A percentile compares a stretch with the other conserved stretches of the same genome.
These are phyloP conservation scores for Linnemannia elongata DNA, from an alignment of 192 early-diverging fungal genomes.

Conservation along the genomic window DNA sequence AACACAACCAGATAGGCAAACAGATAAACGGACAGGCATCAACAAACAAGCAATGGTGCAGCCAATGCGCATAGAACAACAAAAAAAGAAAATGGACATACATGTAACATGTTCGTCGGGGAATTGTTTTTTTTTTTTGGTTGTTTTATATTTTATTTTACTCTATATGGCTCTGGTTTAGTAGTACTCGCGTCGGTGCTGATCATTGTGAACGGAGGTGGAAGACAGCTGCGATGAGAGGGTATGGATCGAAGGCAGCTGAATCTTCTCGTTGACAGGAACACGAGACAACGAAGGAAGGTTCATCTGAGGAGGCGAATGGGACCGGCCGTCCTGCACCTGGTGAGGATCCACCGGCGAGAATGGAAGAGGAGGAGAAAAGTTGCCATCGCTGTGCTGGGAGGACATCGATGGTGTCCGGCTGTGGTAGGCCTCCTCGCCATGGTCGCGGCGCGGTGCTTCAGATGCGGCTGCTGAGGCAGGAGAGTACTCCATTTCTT, in stretches of 20 bases:
- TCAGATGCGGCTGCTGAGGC: neutral
- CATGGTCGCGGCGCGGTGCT: neutral
- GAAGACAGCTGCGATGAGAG: constrained; percentile 19
- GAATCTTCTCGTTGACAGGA: constrained; percentile 21
- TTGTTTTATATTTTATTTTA: neutral
- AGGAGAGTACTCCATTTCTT: constrained; percentile 36
- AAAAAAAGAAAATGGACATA: no score
- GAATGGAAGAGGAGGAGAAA: constrained; percentile 42
- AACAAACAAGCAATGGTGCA: no score
- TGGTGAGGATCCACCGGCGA: constrained; percentile 34
- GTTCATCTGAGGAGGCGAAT: neutral
- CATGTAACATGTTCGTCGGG: no score
- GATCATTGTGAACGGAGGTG: neutral
- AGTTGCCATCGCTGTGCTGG: constrained; percentile 37
- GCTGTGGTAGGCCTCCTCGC: constrained; percentile 18
- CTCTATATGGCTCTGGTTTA: neutral
- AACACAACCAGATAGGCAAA: neutral
- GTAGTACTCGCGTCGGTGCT: neutral
- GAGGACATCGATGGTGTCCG: constrained; percentile 50
- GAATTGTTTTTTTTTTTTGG: neutral
- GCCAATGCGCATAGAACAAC: no score
- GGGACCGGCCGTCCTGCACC: constrained; percentile 3
- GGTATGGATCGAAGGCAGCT: constrained; percentile 44
- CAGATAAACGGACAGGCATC: neutral
- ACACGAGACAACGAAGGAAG: constrained; percentile 19